phyloP scores from a whole-genome alignment of 345 rosid species.

The Syzygium aromaticum region DNA sequence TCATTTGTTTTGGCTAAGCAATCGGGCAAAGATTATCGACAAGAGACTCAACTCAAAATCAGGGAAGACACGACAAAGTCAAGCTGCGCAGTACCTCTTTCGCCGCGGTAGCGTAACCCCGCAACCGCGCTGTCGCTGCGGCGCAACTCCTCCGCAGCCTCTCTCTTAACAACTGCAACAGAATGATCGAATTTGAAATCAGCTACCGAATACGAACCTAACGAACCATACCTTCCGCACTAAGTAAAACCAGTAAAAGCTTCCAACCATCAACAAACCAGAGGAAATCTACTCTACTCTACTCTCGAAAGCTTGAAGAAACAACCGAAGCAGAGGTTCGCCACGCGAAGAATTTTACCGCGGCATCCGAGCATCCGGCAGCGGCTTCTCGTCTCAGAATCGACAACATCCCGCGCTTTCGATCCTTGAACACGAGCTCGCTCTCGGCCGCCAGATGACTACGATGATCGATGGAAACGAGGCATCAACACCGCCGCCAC shows the following conservation, averaged over 20 bases:
- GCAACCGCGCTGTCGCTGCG: slow-evolving; percentile 24
- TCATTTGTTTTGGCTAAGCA: not conserved
- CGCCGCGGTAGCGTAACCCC: slow-evolving; percentile 43
- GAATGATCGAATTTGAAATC: not conserved
- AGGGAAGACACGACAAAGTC: not conserved
- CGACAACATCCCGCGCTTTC: not conserved
- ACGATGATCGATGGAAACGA: not conserved
- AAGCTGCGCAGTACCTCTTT: not conserved
- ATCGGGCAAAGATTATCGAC: slow-evolving; percentile 31
- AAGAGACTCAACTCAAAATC: not conserved
- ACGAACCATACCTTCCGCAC: not conserved
- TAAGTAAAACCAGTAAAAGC: not conserved
- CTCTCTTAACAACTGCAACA: slow-evolving; percentile 10
- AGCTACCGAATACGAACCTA: not conserved
- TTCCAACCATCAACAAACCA: not conserved
- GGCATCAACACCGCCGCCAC: not conserved
- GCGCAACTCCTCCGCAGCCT: slow-evolving; percentile 35
- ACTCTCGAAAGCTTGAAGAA: not conserved
- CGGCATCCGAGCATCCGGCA: not conserved
- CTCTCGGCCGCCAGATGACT: not conserved
- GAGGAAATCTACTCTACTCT: not conserved
- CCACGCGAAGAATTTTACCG: not conserved
- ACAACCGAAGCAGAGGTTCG: not conserved
- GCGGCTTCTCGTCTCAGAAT: not conserved
- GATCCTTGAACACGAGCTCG: not conserved